Evolutionary conservation across 345 rosid genomes (phyloP).

Genomic region (Populus davidiana): DNA sequence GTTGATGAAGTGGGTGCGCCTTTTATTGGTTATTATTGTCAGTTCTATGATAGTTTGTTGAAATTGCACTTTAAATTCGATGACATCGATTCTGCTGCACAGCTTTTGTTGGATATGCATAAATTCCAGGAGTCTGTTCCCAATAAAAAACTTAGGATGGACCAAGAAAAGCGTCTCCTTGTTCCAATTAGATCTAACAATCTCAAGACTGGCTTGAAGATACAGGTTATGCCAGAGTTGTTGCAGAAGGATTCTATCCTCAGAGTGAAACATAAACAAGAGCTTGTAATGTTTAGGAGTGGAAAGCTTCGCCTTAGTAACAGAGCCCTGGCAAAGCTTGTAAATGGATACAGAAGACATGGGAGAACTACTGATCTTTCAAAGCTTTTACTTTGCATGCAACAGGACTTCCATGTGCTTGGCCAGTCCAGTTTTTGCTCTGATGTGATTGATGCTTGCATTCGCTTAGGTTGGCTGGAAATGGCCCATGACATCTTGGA

Average conservation of each 20-base stretch:
- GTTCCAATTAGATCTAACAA: slow-evolving; percentile 69
- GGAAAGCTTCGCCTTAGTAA: slow-evolving; percentile 49
- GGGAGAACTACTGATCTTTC: slow-evolving; percentile 54
- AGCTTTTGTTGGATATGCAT: slow-evolving; percentile 52
- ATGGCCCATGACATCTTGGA: slow-evolving; percentile 89
- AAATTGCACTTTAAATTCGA: slow-evolving; percentile 65
- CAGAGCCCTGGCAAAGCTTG: slow-evolving; percentile 61
- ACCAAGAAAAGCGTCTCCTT: slow-evolving; percentile 34
- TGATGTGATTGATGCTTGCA: slow-evolving; percentile 57
- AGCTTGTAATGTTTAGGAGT: slow-evolving; percentile 40
- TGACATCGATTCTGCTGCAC: slow-evolving; percentile 63
- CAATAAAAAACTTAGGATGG: slow-evolving; percentile 21
- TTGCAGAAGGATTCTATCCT: slow-evolving; percentile 51
- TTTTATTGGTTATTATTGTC: slow-evolving; percentile 49
- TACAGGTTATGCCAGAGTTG: slow-evolving; percentile 50
- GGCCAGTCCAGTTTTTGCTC: slow-evolving; percentile 38
- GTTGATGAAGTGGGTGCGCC: slow-evolving; percentile 41
- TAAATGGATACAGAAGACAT: slow-evolving; percentile 51
- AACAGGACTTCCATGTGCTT: slow-evolving; percentile 15
- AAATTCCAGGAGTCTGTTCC: slow-evolving; percentile 25
- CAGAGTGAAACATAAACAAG: slow-evolving; percentile 31
- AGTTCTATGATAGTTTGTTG: slow-evolving; percentile 64
- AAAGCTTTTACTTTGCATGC: slow-evolving; percentile 42
- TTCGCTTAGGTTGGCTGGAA: slow-evolving; percentile 64
- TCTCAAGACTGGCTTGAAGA: slow-evolving; percentile 58